Conservation (phyloP, 2,329 filamentous ascomycete genomes). For the Dactylellina cionopaga region DNA sequence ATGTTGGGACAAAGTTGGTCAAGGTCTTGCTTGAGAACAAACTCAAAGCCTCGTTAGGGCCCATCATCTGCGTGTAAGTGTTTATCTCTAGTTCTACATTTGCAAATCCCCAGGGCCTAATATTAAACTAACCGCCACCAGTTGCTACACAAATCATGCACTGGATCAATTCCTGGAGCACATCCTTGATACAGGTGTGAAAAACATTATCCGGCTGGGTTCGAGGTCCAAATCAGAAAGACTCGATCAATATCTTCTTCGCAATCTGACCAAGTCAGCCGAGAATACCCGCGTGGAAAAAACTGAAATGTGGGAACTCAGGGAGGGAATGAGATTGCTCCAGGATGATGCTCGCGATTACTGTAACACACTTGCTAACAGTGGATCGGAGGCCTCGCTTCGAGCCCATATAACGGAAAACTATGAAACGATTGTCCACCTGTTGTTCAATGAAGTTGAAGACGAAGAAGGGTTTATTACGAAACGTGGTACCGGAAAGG, state of each 20-base stretch:
- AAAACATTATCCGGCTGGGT: slow-evolving; percentile 71
- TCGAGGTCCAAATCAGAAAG: slow-evolving; percentile 67
- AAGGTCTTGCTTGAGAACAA: slow-evolving; percentile 63
- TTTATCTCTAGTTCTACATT: background rate
- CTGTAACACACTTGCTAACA: slow-evolving; percentile 2
- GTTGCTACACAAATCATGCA: slow-evolving; percentile 67
- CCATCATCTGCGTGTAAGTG: slow-evolving; percentile 64
- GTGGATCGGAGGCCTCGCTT: slow-evolving; percentile 7
- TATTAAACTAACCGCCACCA: slow-evolving; percentile 19
- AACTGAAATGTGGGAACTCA: slow-evolving; percentile 15
- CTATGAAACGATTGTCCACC: background rate
- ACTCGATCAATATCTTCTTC: slow-evolving; percentile 58
- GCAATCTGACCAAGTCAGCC: slow-evolving; percentile 9
- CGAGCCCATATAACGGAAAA: slow-evolving; percentile 7
- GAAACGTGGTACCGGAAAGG: background rate
- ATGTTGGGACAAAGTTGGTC: slow-evolving; percentile 66
- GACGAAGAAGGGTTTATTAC: slow-evolving; percentile 30
- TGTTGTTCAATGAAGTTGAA: slow-evolving; percentile 5
- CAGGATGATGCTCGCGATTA: slow-evolving; percentile 9
- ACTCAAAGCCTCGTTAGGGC: slow-evolving; percentile 62
- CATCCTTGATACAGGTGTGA: slow-evolving; percentile 64
- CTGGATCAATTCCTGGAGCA: slow-evolving; percentile 71
- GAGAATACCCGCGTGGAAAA: slow-evolving; percentile 26
- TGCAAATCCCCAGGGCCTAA: no score
- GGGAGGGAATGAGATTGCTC: background rate